Base-by-base conservation (phyloP, 106 monocot species). In the Dioscorea alata region DNA sequence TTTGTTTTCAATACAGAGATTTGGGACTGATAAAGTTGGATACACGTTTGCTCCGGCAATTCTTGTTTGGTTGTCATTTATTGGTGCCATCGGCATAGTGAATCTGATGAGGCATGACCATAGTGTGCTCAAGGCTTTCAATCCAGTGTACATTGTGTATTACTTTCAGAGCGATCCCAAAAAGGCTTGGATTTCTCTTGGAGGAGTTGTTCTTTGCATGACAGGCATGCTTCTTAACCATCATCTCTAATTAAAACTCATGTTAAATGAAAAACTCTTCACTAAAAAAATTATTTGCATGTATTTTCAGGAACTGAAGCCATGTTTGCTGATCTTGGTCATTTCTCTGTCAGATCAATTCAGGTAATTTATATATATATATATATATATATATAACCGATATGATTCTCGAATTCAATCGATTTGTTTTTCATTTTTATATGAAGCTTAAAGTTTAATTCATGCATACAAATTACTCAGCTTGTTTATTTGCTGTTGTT, bases 251-350 rank as follows among this genome's bases (percentile, higher is more conserved):
- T 33, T 1, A 28, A 28, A 21, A 14, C 12, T 13, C 2, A 3
- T 22, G 7, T 48, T 66, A 22, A 49, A 4, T 18, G 23, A 25
- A 50, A 13, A 63, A 28, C 54, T 13, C 9, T 70, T 59, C 23
- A 1, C 59, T 23, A 1, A 59, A 59, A 10, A 22, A 13, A 49
- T 17, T 19, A 28, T 66, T 20, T 66, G 21, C 19, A 58, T 57
- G 21, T 33, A 58, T 57, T 32, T 28, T 67, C 76, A 89, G 86
- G 90, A 71, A 81, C 86, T 50, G 90, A 90, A 67, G 83, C 90
- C 16, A 86, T 90, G 86, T 90, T 90, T 83, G 86, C 90, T 53
- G 86, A 86, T 70, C 68, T 90, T n/a, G 86, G 90, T 18, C 86
- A 90, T 60, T 90, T 90, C 76, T 81, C 83, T 56, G 81, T 86